A percentile compares a stretch with the other conserved stretches of the same genome.
phyloP scores from a whole-genome alignment of 2,329 filamentous ascomycete genomes.

The Tolypocladium inflatum region DNA sequence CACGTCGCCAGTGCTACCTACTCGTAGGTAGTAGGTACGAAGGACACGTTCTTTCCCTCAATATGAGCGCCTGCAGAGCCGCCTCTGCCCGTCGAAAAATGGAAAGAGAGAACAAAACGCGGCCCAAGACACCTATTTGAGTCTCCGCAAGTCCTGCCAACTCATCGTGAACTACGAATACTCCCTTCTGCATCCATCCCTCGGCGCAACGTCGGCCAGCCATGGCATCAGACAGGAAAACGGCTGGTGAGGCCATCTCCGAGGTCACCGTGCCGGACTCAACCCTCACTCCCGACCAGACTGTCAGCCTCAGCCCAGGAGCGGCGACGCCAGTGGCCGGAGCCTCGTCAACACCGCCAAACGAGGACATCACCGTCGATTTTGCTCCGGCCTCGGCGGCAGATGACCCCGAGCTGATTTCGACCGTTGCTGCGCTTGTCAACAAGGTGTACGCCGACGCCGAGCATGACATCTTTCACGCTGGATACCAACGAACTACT shows the following conservation, averaged over 20 bases:
- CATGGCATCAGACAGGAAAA: neutral
- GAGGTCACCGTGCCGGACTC: neutral
- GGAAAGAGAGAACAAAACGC: neutral
- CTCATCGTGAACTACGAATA: neutral
- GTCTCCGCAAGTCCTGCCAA: neutral
- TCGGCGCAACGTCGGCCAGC: neutral
- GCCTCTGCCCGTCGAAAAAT: neutral
- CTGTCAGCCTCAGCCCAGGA: neutral
- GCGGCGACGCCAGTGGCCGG: neutral
- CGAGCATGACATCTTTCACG: slow-evolving; percentile 15
- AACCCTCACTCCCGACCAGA: neutral
- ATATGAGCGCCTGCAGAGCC: neutral
- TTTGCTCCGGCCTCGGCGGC: slow-evolving; percentile 10
- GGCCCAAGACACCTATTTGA: neutral
- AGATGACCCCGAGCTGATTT: slow-evolving; percentile 7
- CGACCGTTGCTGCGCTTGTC: slow-evolving; percentile 9
- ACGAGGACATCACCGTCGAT: slow-evolving; percentile 6
- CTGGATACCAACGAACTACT: slow-evolving; percentile 16
- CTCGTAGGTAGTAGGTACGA: no score
- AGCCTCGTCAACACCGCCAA: neutral
- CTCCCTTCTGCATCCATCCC: neutral
- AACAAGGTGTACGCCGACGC: slow-evolving; percentile 16
- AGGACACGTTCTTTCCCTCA: neutral
- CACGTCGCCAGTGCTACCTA: no score
- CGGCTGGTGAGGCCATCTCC: neutral